Evolutionary conservation across 768 basidiomycete genomes (phyloP), one percentile per base, ranked within the genome.

Genomic region (Phylloporus sp.): DNA sequence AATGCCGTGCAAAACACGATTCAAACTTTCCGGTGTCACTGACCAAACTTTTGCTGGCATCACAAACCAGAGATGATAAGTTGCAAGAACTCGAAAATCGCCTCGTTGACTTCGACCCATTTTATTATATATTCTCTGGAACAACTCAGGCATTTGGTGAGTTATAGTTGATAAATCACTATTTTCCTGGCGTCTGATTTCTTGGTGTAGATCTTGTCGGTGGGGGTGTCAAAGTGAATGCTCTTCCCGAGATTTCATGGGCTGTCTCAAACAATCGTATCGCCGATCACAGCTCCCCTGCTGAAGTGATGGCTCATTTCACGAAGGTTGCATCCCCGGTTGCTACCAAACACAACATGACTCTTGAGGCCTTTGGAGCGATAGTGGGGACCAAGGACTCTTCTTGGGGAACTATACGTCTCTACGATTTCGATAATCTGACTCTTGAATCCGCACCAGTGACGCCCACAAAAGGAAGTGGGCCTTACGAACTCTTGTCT

Each of bases 341-440:
- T 34, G 32, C 32, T 7, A 15, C 32, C 5, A 7, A 15, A 34
- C n/a, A n/a, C n/a, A n/a, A n/a, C n/a, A n/a, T n/a, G n/a, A n/a
- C n/a, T n/a, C n/a, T n/a, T n/a, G n/a, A 69, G 1, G 71, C 74
- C 1, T 76, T 79, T 59, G 77, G 76, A 23, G 58, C 62, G 32
- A 45, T 47, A 9, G 45, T 72, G 16, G 64, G 56, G 16, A 44
- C 42, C 1, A 42, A 61, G 1, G 65, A 50, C 31, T 55, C 63
- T 32, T 59, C 68, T 15, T 62, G 64, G 43, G 77, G 76, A 24
- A 67, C 61, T 15, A 63, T 77, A 29, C 65, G 62, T 34, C 32
- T 34, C 15, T 34, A 7, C 13, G 32, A 34, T 34, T 34, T 34
- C 15, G 5, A 9, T 34, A 34, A 34, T 15, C 6, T 5, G 5